Base-by-base conservation (phyloP, 1,139 yeast species). In the Pichia sp. region DNA sequence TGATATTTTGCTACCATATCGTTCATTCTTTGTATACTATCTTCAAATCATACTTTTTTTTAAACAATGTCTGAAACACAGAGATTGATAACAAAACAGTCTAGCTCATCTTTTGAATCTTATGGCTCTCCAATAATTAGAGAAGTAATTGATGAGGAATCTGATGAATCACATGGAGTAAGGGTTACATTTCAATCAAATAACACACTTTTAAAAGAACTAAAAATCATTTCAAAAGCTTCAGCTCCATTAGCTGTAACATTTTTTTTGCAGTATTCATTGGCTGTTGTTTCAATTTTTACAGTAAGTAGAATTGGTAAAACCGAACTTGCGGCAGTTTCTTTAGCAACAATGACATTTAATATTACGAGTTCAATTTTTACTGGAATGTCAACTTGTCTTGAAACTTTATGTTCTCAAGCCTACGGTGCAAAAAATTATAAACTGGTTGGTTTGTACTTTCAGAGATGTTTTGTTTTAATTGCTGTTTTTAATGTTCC, bases 311-410 rank as follows among this genome's bases (percentile, higher is more conserved):
- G 74, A 56, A 66, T 77, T 48, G 81, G 81, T n/a, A 77, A 80
- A 1, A 69, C 73, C 2, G 80, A 76, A 56, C 70, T 77, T 51
- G 81, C 81, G 5, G 81, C 81, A 0, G 81, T 77, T 14, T 73
- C 79, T 2, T 71, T 77, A 73, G 81, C 81, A 9, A 73, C 80
- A 0, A 77, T 77, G 81, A 76, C 80, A 2, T 80, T 80, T 14
- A 77, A 75, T 54, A 76, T 77, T 44, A 74, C 80, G 0, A 76
- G 76, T 3, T 19, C 80, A 1, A 67, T 77, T 1, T 76, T 75
- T 57, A 78, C 76, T 48, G 83, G 83, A 1, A 73, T 77, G 75
- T 74, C 82, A n/a, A 77, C 83, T 0, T 73, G 77, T 51, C 64
- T 79, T 33, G 83, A 79, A 60, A 73, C 81, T 3, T 68, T 77